phyloP scores from a whole-genome alignment of 305 asterid genomes.

The Fraxinus sp. region DNA sequence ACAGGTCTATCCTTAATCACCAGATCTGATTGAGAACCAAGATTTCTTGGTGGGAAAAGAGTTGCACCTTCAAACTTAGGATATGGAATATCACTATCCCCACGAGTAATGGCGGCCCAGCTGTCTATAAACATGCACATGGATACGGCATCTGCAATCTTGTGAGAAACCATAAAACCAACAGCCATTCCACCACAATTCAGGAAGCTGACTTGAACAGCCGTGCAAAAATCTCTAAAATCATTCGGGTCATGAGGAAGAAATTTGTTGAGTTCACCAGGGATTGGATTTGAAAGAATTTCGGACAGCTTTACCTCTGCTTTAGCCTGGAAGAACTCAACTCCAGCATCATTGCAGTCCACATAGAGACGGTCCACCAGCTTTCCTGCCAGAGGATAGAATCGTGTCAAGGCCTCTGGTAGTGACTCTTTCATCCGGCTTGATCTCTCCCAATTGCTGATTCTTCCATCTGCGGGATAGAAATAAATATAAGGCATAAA shows the following conservation, averaged over 20 bases:
- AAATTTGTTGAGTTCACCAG: slow-evolving; percentile 22
- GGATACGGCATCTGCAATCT: slow-evolving; percentile 39
- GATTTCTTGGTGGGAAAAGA: slow-evolving; percentile 32
- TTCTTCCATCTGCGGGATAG: slow-evolving; percentile 13
- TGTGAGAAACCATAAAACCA: slow-evolving; percentile 35
- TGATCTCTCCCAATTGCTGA: slow-evolving; percentile 10
- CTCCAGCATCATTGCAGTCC: slow-evolving; percentile 40
- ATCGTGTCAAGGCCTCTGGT: slow-evolving; percentile 23
- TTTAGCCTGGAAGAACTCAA: slow-evolving; percentile 27
- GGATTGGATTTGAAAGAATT: slow-evolving; percentile 19
- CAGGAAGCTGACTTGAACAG: slow-evolving; percentile 32
- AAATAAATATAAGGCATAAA: slow-evolving; percentile 32
- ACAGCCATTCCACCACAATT: slow-evolving; percentile 33
- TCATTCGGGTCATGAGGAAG: slow-evolving; percentile 24
- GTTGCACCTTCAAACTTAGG: slow-evolving; percentile 27
- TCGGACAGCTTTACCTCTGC: slow-evolving; percentile 16
- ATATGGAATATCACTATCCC: not conserved
- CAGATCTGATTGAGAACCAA: slow-evolving; percentile 10
- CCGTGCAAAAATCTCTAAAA: slow-evolving; percentile 20
- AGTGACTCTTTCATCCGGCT: slow-evolving; percentile 27
- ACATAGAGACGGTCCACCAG: slow-evolving; percentile 24
- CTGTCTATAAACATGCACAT: slow-evolving; percentile 31
- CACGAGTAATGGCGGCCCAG: slow-evolving; percentile 34
- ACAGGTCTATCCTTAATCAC: slow-evolving; percentile 18
- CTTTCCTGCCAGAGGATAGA: slow-evolving; percentile 40